A percentile compares a stretch with the other conserved stretches of the same genome.
Conservation (phyloP, 805 yeast genomes). For the Myxozyma mucilagina region DNA sequence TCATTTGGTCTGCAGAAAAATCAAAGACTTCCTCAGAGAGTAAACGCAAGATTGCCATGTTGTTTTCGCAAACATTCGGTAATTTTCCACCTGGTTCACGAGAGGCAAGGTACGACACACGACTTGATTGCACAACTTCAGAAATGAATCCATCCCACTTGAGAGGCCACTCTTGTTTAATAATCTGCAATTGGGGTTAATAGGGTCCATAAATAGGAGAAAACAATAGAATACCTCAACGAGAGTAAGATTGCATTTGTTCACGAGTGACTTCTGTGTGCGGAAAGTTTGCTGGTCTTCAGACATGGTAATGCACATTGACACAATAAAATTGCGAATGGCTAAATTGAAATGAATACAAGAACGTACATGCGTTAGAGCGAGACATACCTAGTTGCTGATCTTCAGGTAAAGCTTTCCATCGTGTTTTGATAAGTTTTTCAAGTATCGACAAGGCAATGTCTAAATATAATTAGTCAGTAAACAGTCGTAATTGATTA, state of each 20-base stretch:
- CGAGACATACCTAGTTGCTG: conserved; percentile 59
- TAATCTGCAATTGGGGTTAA: conserved; percentile 52
- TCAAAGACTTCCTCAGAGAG: conserved; percentile 96
- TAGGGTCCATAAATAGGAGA: background rate
- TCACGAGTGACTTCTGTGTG: conserved; percentile 76
- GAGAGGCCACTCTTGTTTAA: conserved; percentile 98
- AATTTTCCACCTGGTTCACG: conserved; percentile 9
- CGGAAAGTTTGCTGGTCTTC: conserved; percentile 74
- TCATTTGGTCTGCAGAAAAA: conserved; percentile 92
- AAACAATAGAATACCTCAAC: conserved; percentile 46
- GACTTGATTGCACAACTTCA: conserved; percentile 81
- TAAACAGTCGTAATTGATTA: background rate
- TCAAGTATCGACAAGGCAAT: conserved; percentile 89
- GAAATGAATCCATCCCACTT: conserved; percentile 98
- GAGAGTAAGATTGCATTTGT: conserved; percentile 88
- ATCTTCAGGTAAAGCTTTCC: conserved; percentile 88
- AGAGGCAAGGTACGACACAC: conserved; percentile 57
- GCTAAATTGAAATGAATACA: conserved; percentile 46
- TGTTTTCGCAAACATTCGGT: conserved; percentile 89
- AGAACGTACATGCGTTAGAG: background rate
- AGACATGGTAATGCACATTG: conserved; percentile 89
- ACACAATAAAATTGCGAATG: conserved; percentile 88
- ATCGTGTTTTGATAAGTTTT: conserved; percentile 82
- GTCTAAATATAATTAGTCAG: conserved; percentile 30
- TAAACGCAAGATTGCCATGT: conserved; percentile 86